These are phyloP conservation scores for Pyricularia grisea DNA, from an alignment of 2,329 filamentous ascomycete genomes.

Conservation along the genomic window DNA sequence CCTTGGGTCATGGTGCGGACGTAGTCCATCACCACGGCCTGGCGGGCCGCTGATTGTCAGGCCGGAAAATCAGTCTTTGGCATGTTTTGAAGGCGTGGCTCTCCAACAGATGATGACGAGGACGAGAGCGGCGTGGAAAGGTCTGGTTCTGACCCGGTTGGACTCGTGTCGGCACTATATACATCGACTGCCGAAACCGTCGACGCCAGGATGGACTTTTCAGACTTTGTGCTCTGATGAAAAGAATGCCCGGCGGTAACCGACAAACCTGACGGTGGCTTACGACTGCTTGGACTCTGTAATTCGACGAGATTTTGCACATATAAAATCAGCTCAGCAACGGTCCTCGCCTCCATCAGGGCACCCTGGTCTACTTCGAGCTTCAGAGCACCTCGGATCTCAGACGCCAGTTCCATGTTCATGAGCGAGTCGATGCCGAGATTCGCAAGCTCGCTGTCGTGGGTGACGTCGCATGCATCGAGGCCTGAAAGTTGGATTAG, in stretches of 20 bases:
- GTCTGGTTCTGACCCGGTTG: neutral
- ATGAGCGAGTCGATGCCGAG: slow-evolving; percentile 40
- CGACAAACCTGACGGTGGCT: neutral
- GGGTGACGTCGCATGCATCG: slow-evolving; percentile 24
- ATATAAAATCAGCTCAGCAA: neutral
- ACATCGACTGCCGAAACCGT: neutral
- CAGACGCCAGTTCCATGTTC: slow-evolving; percentile 35
- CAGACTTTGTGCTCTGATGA: neutral
- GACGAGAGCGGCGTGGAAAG: neutral
- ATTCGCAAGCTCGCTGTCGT: slow-evolving; percentile 26
- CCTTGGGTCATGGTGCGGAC: neutral
- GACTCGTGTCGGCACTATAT: neutral
- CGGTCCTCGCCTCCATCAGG: neutral
- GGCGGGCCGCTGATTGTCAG: neutral
- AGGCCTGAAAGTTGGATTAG: slow-evolving; percentile 23
- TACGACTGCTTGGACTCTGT: neutral
- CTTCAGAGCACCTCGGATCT: slow-evolving; percentile 28
- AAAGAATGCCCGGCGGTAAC: neutral
- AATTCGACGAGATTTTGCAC: neutral
- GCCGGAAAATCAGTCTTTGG: neutral
- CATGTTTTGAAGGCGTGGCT: neutral
- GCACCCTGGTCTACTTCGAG: slow-evolving; percentile 11
- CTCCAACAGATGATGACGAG: neutral
- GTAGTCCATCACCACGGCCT: neutral
- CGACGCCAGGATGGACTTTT: neutral